Conservation (phyloP, 108 stramenopile genomes). For the Pseudonitzschia pungens region DNA sequence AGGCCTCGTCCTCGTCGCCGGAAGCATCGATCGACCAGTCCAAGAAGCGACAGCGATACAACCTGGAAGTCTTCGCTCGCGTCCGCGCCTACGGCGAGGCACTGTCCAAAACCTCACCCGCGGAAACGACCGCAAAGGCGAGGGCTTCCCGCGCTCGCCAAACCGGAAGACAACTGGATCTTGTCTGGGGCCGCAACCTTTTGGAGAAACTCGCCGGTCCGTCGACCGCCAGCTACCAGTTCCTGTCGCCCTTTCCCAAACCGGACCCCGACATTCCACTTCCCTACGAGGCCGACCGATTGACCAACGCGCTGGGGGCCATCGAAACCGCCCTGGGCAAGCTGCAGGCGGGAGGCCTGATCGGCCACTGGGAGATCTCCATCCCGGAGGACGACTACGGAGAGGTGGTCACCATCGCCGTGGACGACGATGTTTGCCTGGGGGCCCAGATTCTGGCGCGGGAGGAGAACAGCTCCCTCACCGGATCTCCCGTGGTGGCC, state of each 20-base stretch:
- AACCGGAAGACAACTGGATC: slow-evolving; percentile 34
- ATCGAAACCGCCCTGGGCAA: slow-evolving; percentile 28
- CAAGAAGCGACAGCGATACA: slow-evolving; percentile 37
- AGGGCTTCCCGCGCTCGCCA: slow-evolving; percentile 16
- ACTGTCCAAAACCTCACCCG: slow-evolving; percentile 19
- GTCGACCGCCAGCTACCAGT: slow-evolving; percentile 34
- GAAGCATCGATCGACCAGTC: background rate
- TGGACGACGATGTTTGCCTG: slow-evolving; percentile 56
- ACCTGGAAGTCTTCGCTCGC: slow-evolving; percentile 43
- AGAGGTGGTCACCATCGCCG: slow-evolving; percentile 57
- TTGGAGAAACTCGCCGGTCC: slow-evolving; percentile 37
- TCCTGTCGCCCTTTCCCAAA: slow-evolving; percentile 45
- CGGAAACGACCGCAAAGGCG: background rate
- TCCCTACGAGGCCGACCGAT: slow-evolving; percentile 49
- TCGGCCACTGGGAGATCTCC: slow-evolving; percentile 48
- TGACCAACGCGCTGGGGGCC: slow-evolving; percentile 52
- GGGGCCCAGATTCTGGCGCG: slow-evolving; percentile 48
- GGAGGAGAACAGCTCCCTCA: slow-evolving; percentile 36
- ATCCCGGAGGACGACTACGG: slow-evolving; percentile 71
- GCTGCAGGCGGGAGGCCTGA: slow-evolving; percentile 42
- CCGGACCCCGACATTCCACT: slow-evolving; percentile 44
- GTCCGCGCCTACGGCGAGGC: slow-evolving; percentile 45
- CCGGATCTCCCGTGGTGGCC: slow-evolving; percentile 47
- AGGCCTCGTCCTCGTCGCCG: slow-evolving; percentile 16
- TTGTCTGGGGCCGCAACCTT: slow-evolving; percentile 45